Percentiles rank a stretch among this genome's conserved stretches.
phyloP scores from a whole-genome alignment of 371 early-diverging fungal genomes.

The Phascolomyces articulosus region DNA sequence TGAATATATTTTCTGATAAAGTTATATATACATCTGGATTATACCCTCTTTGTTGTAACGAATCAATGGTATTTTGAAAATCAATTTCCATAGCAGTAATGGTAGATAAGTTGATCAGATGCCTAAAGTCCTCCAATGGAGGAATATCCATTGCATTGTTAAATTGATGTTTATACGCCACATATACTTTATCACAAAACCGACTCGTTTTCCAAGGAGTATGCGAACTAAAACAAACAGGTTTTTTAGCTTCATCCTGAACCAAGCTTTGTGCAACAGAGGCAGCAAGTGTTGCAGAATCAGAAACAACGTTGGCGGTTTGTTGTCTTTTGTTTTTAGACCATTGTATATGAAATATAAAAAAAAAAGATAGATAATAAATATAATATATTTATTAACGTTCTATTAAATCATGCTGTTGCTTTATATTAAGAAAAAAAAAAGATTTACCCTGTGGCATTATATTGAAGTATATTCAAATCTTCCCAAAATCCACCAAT shows the following conservation, averaged over 20 bases:
- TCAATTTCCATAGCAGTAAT: constrained; percentile 26
- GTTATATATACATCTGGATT: constrained; percentile 28
- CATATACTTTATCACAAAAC: constrained; percentile 23
- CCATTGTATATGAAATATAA: no score
- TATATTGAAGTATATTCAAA: not conserved
- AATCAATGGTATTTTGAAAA: constrained; percentile 8
- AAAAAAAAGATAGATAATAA: not conserved
- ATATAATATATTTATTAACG: no score
- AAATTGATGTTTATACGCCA: constrained; percentile 8
- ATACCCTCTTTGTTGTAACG: constrained; percentile 13
- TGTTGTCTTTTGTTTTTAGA: not conserved
- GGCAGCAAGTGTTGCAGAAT: not conserved
- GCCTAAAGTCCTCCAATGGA: constrained; percentile 13
- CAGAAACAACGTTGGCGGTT: not conserved
- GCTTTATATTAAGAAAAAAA: no score
- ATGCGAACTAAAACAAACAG: constrained; percentile 25
- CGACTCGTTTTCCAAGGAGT: not conserved
- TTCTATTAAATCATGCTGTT: no score
- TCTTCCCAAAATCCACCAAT: constrained; percentile 25
- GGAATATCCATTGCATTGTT: not conserved
- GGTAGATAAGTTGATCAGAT: constrained; percentile 23
- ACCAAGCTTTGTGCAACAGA: constrained; percentile 14
- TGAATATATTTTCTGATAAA: constrained; percentile 31
- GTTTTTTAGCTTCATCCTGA: constrained; percentile 12
- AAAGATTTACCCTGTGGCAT: not conserved